Percentiles rank a stretch among this genome's conserved stretches.
Evolutionary conservation across 257 asterid genomes (phyloP).

Genomic region (Marsdenia floribunda): DNA sequence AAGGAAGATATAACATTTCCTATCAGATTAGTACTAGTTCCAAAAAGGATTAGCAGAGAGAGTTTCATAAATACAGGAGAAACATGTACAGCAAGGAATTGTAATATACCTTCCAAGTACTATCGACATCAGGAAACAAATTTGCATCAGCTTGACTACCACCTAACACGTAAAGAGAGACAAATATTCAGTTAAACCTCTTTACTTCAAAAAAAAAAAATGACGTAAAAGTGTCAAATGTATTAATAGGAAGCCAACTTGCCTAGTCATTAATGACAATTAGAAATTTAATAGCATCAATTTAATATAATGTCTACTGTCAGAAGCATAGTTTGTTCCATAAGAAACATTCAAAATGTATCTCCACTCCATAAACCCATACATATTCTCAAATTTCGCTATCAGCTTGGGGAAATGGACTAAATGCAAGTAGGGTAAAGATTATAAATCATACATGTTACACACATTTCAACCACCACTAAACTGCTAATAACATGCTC

Average conservation of each 20-base stretch:
- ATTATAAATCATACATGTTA: not conserved
- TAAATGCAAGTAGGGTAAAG: not conserved
- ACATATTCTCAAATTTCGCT: not conserved
- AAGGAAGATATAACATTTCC: not conserved
- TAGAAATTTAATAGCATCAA: not conserved
- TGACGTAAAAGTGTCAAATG: not conserved
- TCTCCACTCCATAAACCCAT: not conserved
- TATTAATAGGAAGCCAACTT: not conserved
- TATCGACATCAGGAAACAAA: conserved; percentile 83
- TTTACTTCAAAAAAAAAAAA: conserved; percentile 6
- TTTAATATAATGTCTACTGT: not conserved
- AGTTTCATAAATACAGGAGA: not conserved
- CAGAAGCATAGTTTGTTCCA: not conserved
- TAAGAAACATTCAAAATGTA: not conserved
- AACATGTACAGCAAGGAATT: not conserved
- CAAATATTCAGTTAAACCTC: not conserved
- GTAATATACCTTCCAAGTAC: conserved; percentile 64
- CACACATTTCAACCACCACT: not conserved
- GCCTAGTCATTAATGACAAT: not conserved
- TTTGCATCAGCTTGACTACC: conserved; percentile 60
- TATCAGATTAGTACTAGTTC: not conserved
- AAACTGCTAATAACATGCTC: not conserved
- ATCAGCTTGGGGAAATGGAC: not conserved
- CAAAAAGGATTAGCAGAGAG: not conserved
- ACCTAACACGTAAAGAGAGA: conserved; percentile 29